A percentile compares a stretch with the other conserved stretches of the same genome.
These are phyloP conservation scores for Metarhizium anisopliae DNA, from an alignment of 2,329 filamentous ascomycete species.

Conservation along the genomic window DNA sequence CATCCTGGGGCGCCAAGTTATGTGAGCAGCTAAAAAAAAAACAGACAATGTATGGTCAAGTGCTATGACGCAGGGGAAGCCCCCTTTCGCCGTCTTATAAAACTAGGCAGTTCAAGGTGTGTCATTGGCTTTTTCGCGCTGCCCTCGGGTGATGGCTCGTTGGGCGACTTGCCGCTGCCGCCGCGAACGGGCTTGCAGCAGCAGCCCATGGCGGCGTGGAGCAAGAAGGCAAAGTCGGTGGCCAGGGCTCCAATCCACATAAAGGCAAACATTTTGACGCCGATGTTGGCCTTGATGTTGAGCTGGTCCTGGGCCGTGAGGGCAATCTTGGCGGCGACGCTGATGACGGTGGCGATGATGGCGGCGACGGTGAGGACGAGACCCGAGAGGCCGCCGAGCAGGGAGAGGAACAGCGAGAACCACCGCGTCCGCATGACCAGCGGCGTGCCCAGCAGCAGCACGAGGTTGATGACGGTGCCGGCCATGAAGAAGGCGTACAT, in stretches of 20 bases:
- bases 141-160: constrained; percentile 2
- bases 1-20: not conserved
- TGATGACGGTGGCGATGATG: constrained; percentile 74
- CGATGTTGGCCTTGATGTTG: constrained; percentile 66
- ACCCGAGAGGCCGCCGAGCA: constrained; percentile 59
- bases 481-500: constrained; percentile 88
- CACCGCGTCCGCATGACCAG: constrained; percentile 46
- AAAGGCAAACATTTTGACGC: constrained; percentile 69
- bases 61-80: not conserved
- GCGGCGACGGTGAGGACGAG: constrained; percentile 61
- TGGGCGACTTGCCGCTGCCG: not conserved
- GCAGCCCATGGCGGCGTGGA: constrained; percentile 71
- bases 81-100: constrained; percentile 20
- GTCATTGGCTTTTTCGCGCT: constrained; percentile 12
- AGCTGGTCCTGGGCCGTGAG: constrained; percentile 62
- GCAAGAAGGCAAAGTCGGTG: constrained; percentile 58
- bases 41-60: not conserved
- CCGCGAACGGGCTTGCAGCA: constrained; percentile 44
- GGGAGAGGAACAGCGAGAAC: constrained; percentile 57
- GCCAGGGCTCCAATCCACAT: constrained; percentile 77
- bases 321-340: constrained; percentile 69
- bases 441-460: constrained; percentile 60
- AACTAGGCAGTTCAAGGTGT: constrained; percentile 13
- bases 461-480: constrained; percentile 58
- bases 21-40: not conserved